Base-by-base conservation (phyloP, 176 grass and related monocot genomes). In the Oryza australiensis region DNA sequence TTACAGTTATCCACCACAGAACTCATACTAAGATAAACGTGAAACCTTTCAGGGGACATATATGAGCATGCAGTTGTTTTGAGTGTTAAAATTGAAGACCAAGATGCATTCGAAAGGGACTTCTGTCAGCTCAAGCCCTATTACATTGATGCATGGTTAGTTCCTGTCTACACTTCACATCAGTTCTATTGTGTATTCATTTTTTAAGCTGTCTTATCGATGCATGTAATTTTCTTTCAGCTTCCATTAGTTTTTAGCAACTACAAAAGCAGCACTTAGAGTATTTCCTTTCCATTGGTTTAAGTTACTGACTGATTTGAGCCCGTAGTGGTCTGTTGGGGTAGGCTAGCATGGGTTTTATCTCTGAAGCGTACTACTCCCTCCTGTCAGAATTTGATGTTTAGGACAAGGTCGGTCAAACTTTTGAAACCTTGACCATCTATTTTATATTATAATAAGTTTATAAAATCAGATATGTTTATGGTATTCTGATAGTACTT, bases 101-200 rank as follows among this genome's bases (percentile, higher is more conserved):
- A 98, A 85, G 90, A 95, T 87, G 86, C 96, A 2, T 98, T 98
- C 71, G 96, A 98, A 66, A 93, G 96, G 8, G 93, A 98, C 83
- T 98, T 98, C 80, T 95, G 91, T 73, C 96, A 95, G 70, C 90
- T 98, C 43, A 95, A 98, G 64, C 96, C 93, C 43, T 98, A 95
- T 68, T 98, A 98, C 72, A 87, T 88, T 64, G 96, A 98, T 59
- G 87, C 93, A 66, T 88, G 96, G 96, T 95, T 88, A 75, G 75
- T 68, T 30, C 37, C 32, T 85, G 51, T 9, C 30, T 70, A 51
- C 41, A 24, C 18, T 66, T 57, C n/a, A 51, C 16, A 4, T 64
- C 34, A 22, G 34, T 78, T 77, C 38, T 73, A 20, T 73, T 77
- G 20, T 55, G 35, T 63, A 37, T 57, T 32, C 26, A 72, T 62